Conservation (phyloP, 768 basidiomycete genomes). For the Fistulinella prunicolor region DNA sequence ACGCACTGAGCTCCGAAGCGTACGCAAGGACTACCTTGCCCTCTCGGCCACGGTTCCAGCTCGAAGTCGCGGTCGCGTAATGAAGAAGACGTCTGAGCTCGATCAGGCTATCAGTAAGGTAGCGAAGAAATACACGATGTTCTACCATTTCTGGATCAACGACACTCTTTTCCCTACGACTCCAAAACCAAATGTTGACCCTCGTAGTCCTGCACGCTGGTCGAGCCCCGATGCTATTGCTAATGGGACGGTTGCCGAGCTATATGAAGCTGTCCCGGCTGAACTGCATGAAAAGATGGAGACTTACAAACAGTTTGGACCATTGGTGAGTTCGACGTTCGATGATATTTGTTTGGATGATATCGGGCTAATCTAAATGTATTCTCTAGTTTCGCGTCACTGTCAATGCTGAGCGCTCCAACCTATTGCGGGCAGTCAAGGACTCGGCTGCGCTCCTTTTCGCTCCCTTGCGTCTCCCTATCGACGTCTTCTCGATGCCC, state of each 20-base stretch:
- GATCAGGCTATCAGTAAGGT: not conserved
- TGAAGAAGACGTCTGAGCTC: not conserved
- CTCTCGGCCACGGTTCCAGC: no score
- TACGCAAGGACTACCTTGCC: no score
- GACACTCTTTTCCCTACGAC: not conserved
- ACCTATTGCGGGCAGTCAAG: not conserved
- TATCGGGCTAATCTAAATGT: no score
- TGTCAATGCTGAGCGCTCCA: slow-evolving; percentile 2
- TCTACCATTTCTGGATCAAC: slow-evolving; percentile 1
- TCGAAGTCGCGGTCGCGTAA: no score
- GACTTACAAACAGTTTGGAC: not conserved
- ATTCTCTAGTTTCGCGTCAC: no score
- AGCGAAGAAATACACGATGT: slow-evolving; percentile 4
- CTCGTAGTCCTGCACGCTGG: not conserved
- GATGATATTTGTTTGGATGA: no score
- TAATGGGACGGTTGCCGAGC: not conserved
- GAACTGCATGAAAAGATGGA: not conserved
- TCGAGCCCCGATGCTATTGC: not conserved
- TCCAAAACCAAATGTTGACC: not conserved
- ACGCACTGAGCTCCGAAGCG: no score
- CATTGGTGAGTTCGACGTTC: not conserved
- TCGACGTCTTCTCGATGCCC: not conserved
- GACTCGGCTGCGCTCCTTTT: not conserved
- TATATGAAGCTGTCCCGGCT: not conserved
- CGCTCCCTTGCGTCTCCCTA: not conserved